phyloP scores from a whole-genome alignment of 768 basidiomycete species.

The Lactarius tabidus region DNA sequence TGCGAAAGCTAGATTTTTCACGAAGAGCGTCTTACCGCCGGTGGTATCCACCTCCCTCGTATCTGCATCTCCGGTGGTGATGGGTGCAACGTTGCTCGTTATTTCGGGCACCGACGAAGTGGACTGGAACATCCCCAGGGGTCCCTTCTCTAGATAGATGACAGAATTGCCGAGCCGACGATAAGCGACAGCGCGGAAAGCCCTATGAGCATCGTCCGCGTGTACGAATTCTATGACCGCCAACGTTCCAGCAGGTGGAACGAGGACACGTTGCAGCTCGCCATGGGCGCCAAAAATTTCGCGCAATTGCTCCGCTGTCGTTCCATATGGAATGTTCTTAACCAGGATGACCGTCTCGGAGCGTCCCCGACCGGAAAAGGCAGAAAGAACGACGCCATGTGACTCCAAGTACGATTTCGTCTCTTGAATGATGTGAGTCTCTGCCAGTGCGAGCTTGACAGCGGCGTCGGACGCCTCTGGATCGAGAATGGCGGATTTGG shows the following conservation, averaged over 20 bases:
- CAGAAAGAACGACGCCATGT: slow-evolving; percentile 61
- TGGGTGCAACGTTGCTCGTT: slow-evolving; percentile 17
- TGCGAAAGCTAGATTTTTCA: slow-evolving; percentile 95
- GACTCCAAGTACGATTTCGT: slow-evolving; percentile 87
- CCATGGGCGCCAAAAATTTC: slow-evolving; percentile 79
- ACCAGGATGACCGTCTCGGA: slow-evolving; percentile 86
- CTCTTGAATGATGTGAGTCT: slow-evolving; percentile 94
- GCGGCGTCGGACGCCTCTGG: slow-evolving; percentile 79
- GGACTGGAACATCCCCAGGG: slow-evolving; percentile 70
- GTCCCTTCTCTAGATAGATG: slow-evolving; percentile 91
- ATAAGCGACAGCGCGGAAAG: slow-evolving; percentile 82
- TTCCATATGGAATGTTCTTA: slow-evolving; percentile 96
- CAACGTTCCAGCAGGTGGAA: slow-evolving; percentile 91
- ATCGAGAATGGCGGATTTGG: slow-evolving; percentile 85
- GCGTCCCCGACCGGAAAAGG: slow-evolving; percentile 44
- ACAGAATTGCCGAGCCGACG: slow-evolving; percentile 84
- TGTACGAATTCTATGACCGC: slow-evolving; percentile 86
- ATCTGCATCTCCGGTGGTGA: slow-evolving; percentile 35
- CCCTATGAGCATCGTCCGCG: slow-evolving; percentile 63
- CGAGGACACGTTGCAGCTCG: slow-evolving; percentile 59
- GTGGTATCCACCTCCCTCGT: slow-evolving; percentile 42
- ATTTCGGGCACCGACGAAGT: slow-evolving; percentile 24
- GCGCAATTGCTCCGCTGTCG: slow-evolving; percentile 66
- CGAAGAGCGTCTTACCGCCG: slow-evolving; percentile 79
- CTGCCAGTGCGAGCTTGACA: slow-evolving; percentile 92